A percentile compares a stretch with the other conserved stretches of the same genome.
Evolutionary conservation across 768 basidiomycete species (phyloP).

Genomic region (Trametes meyenii): DNA sequence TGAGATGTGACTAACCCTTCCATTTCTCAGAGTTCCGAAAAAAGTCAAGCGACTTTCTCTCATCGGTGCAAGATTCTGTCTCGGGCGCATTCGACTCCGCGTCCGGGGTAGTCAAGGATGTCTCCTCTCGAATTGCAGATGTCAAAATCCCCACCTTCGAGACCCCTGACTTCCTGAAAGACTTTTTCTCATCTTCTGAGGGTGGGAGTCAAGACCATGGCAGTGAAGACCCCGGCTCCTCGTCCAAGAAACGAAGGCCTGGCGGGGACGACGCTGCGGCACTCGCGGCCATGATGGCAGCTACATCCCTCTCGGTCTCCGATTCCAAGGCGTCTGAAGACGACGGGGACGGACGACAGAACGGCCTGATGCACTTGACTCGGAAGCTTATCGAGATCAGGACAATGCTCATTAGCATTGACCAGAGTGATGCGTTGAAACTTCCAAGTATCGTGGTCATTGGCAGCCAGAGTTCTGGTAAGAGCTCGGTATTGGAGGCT

Average conservation of each 20-base stretch:
- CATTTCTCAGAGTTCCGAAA: conserved; percentile 63
- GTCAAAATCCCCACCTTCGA: conserved; percentile 47
- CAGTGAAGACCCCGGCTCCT: conserved; percentile 39
- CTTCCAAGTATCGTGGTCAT: conserved; percentile 98
- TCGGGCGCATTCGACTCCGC: conserved; percentile 74
- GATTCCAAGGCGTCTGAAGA: conserved; percentile 48
- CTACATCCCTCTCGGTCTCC: conserved; percentile 76
- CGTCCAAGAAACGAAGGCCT: conserved; percentile 46
- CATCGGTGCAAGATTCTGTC: conserved; percentile 66
- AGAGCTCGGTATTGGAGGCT: conserved; percentile 96
- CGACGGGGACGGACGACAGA: conserved; percentile 53
- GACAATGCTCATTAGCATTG: conserved; percentile 91
- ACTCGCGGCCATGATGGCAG: conserved; percentile 75
- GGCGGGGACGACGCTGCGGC: conserved; percentile 60
- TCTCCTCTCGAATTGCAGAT: conserved; percentile 20
- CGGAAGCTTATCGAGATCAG: conserved; percentile 95
- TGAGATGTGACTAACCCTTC: background rate
- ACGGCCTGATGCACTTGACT: conserved; percentile 92
- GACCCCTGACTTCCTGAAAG: conserved; percentile 69
- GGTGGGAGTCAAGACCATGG: conserved; percentile 25
- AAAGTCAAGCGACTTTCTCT: conserved; percentile 68
- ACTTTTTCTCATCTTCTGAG: conserved; percentile 47
- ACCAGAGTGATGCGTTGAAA: conserved; percentile 92
- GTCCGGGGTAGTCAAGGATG: conserved; percentile 59
- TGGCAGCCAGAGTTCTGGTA: conserved; percentile 97